Evolutionary conservation across 305 asterid species (phyloP).

Genomic region (Fraxinus albicans): DNA sequence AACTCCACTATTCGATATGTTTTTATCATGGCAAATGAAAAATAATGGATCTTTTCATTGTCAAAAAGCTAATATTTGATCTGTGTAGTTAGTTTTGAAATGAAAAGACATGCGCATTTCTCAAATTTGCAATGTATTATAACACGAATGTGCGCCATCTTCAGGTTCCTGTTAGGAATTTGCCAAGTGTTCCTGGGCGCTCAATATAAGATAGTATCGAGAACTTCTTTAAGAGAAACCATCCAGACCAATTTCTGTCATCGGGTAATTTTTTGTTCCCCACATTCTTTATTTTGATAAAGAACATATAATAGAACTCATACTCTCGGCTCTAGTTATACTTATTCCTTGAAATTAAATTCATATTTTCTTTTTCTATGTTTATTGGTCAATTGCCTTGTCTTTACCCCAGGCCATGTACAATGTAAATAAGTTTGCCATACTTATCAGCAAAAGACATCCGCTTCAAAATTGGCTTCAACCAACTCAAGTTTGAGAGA

Average conservation of each 20-base stretch:
- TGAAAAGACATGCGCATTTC: background rate
- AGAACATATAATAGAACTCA: background rate
- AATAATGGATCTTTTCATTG: background rate
- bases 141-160: conserved; percentile 14
- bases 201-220: conserved; percentile 68
- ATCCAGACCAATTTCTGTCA: conserved; percentile 63
- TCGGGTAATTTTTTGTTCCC: conserved; percentile 54
- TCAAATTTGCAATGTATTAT: conserved; percentile 24
- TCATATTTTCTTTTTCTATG: background rate
- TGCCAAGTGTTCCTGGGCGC: conserved; percentile 69
- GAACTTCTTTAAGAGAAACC: conserved; percentile 30
- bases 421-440: conserved; percentile 78
- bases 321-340: background rate
- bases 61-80: background rate
- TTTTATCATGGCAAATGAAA: background rate
- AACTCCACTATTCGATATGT: background rate
- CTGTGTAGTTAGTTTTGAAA: background rate
- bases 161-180: conserved; percentile 88
- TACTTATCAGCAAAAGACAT: conserved; percentile 62
- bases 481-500: conserved; percentile 84
- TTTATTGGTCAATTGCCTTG: conserved; percentile 10
- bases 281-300: background rate
- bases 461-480: conserved; percentile 78
- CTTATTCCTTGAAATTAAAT: background rate
- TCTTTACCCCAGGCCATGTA: conserved; percentile 61